Evolutionary conservation across 2,329 filamentous ascomycete genomes (phyloP).

Genomic region (Cordyceps tenuipes): DNA sequence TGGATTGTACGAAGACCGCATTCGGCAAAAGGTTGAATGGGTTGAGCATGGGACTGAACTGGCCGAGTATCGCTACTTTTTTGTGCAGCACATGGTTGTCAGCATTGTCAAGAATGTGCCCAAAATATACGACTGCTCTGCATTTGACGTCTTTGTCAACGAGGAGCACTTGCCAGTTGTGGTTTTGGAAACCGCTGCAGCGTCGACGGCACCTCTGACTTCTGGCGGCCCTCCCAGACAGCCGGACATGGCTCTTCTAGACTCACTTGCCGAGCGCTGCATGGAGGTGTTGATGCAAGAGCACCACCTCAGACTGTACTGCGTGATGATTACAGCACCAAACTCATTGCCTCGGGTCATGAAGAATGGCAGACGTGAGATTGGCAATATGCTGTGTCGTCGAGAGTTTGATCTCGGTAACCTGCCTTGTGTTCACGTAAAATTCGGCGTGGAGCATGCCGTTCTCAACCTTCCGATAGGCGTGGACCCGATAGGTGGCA

Average conservation of each 20-base stretch:
- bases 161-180: constrained; percentile 95
- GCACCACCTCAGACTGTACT: constrained; percentile 90
- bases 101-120: constrained; percentile 94
- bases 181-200: constrained; percentile 80
- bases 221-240: constrained; percentile 87
- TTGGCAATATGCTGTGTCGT: constrained; percentile 98
- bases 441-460: constrained; percentile 92
- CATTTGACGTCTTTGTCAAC: constrained; percentile 96
- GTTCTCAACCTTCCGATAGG: constrained; percentile 92
- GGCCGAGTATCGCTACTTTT: constrained; percentile 93
- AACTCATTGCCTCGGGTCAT: constrained; percentile 87
- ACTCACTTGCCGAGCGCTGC: constrained; percentile 85
- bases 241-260: constrained; percentile 85
- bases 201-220: constrained; percentile 83
- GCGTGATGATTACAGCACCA: constrained; percentile 95
- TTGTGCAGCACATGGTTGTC: constrained; percentile 92
- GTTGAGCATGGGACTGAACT: constrained; percentile 83
- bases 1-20: constrained; percentile 90
- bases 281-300: constrained; percentile 95
- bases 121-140: constrained; percentile 95
- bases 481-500: constrained; percentile 87
- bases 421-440: constrained; percentile 91
- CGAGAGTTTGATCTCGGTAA: constrained; percentile 93
- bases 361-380: constrained; percentile 90
- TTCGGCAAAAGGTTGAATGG: constrained; percentile 96